Evolutionary conservation across 768 basidiomycete species (phyloP).

Genomic region (Gymnopilus dilepis): DNA sequence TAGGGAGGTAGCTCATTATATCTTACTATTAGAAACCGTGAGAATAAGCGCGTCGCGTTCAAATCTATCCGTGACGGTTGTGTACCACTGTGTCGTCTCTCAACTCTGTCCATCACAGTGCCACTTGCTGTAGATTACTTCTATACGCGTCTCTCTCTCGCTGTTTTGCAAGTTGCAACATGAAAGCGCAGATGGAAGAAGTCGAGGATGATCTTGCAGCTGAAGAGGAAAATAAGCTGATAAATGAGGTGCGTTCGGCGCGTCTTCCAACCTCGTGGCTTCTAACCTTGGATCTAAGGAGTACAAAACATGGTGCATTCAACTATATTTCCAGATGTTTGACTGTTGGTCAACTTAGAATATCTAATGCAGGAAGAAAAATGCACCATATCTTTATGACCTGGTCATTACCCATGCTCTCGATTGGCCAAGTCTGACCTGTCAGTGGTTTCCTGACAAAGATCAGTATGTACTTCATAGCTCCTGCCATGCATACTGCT

Average conservation of each 20-base stretch:
- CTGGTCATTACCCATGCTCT: constrained; percentile 96
- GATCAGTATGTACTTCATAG: constrained; percentile 63
- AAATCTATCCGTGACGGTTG: neutral
- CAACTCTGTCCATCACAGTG: neutral
- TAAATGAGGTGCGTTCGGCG: constrained; percentile 71
- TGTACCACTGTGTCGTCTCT: neutral
- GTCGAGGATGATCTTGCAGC: constrained; percentile 81
- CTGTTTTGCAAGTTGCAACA: constrained; percentile 18
- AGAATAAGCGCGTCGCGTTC: constrained; percentile 48
- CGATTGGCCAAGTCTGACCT: constrained; percentile 97
- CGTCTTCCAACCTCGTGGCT: constrained; percentile 17
- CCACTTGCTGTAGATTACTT: neutral
- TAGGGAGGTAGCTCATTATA: no score
- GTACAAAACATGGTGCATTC: constrained; percentile 79
- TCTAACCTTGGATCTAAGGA: constrained; percentile 50
- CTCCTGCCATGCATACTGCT: neutral
- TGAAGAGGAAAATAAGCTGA: constrained; percentile 87
- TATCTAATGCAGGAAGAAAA: constrained; percentile 77
- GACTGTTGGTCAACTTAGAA: neutral
- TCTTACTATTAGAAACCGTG: constrained; percentile 41
- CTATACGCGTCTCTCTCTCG: neutral
- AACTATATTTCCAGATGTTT: neutral
- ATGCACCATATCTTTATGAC: constrained; percentile 97
- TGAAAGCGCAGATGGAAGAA: constrained; percentile 66
- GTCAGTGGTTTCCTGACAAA: constrained; percentile 99